Base-by-base conservation (phyloP, 768 basidiomycete species). In the Rhizopogon rudus region DNA sequence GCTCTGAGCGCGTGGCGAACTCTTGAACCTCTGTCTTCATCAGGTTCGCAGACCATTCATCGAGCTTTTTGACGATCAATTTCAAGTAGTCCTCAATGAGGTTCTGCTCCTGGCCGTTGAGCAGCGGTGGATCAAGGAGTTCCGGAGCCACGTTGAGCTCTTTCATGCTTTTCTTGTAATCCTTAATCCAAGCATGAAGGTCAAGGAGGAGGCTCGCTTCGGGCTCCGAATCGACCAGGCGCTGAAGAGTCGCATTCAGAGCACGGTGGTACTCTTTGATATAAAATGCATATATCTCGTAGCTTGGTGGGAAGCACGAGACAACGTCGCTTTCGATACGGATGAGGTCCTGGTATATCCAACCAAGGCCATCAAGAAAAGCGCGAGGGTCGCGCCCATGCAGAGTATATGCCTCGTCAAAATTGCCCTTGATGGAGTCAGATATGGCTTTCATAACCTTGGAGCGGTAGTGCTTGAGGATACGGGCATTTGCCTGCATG, bases 71-170 rank as follows among this genome's bases (percentile, higher is more conserved):
- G 67, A 97, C 84, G 70, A 99, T 95, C 57, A 98, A 80, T 60
- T 86, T 83, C 51, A 97, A 84, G 72, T 99, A 99, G 64, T 95
- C 93, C 62, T 99, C 96, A 61, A 98, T 94, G 55, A 99, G 81
- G 29, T 75, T 75, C 68, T 97, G 93, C 65, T 96, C 93, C 68
- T 94, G 93, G 55, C 97, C 96, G 56, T 93, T 94, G 35, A 99
- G 78, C n/a, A 98, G 75, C 0, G 95, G 85, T 0, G 96, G 97
- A 52, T 93, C 84, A 33, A 97, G 75, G 50, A 90, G 81, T 41
- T 93, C 93, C 0, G 83, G 74, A 0, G 93, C 80, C 25, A 98
- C 79, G 44, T 86, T 84, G 50, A 98, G 83, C 63, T 98, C 94
- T 70, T 92, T 93, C 94, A 98, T 98, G 64, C 84, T 91, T 66